A percentile compares a stretch with the other conserved stretches of the same genome.
Evolutionary conservation across 805 yeast genomes (phyloP).

Genomic region (Cyberlindnera maclurae): DNA sequence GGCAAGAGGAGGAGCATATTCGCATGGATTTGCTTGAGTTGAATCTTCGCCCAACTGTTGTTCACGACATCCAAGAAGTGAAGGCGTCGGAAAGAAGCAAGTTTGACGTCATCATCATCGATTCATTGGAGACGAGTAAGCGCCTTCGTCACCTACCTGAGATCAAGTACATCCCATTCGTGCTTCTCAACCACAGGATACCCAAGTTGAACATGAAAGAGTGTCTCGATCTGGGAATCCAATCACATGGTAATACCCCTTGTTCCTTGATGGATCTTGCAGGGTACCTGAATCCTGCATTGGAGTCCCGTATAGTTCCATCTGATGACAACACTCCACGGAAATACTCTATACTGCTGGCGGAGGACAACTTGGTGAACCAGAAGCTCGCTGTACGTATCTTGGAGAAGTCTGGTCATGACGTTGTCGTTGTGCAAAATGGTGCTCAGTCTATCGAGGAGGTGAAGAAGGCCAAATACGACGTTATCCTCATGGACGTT

Average conservation of each 20-base stretch:
- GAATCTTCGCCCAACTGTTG: constrained; percentile 56
- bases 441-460: constrained; percentile 79
- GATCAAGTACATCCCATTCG: constrained; percentile 80
- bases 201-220: constrained; percentile 74
- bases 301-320: constrained; percentile 76
- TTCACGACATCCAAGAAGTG: constrained; percentile 49
- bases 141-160: constrained; percentile 62
- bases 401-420: constrained; percentile 78
- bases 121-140: constrained; percentile 68
- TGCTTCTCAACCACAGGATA: constrained; percentile 64
- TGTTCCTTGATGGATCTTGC: constrained; percentile 78
- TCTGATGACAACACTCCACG: constrained; percentile 73
- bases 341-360: constrained; percentile 66
- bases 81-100: constrained; percentile 43
- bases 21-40: constrained; percentile 43
- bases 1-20: constrained; percentile 43
- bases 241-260: constrained; percentile 85
- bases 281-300: constrained; percentile 75
- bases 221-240: constrained; percentile 80
- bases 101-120: constrained; percentile 79
- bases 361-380: constrained; percentile 83
- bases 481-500: constrained; percentile 84
- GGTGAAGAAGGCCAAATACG: constrained; percentile 57
- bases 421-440: constrained; percentile 77
- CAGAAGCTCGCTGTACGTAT: constrained; percentile 83